Conservation (phyloP, 176 grass and related monocot genomes). For the Hordeum vulgare region MorexV3_pseudomolecules_assembly NC_058518.1:425476641-425477140, state of each 20-base stretch:
- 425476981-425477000: neutral
- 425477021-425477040: neutral
- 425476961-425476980: neutral
- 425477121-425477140: neutral
- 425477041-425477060: neutral
- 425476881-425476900: conserved; percentile 41
- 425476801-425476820: neutral
- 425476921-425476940: conserved; percentile 47
- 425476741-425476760: conserved; percentile 2
- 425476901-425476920: conserved; percentile 40
- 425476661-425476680: conserved; percentile 11
- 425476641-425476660: neutral
- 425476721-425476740: neutral
- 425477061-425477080: neutral
- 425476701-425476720: neutral
- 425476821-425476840: conserved; percentile 16
- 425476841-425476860: conserved; percentile 44
- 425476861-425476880: conserved; percentile 14
- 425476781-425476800: neutral
- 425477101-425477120: neutral
- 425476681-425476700: neutral
- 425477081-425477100: neutral
- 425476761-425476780: neutral
- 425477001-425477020: neutral
- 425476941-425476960: conserved; percentile 54